A percentile compares a stretch with the other conserved stretches of the same genome.
These are phyloP conservation scores for Brassica incana DNA, from an alignment of 345 rosid genomes.

Conservation along the genomic window DNA sequence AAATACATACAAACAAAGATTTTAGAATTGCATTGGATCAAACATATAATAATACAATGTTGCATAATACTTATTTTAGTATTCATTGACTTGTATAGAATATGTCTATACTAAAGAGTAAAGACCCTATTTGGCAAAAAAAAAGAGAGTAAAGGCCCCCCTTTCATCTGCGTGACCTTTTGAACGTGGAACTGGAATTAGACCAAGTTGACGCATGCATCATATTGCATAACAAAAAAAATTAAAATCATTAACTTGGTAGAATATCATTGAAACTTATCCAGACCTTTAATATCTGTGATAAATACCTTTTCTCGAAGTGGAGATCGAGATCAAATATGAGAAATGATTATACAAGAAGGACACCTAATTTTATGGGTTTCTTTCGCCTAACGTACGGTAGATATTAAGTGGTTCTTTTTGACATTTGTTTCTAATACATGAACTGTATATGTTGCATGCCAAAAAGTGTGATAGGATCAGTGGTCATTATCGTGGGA, in stretches of 20 bases:
- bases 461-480: slow-evolving; percentile 64
- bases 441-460: background rate
- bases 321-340: background rate
- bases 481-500: slow-evolving; percentile 60
- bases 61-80: background rate
- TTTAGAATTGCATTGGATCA: background rate
- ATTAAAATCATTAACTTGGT: background rate
- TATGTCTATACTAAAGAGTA: slow-evolving; percentile 9
- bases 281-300: background rate
- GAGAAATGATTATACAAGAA: background rate
- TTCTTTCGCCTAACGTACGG: background rate
- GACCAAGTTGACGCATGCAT: slow-evolving; percentile 3
- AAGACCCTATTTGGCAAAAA: background rate
- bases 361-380: background rate
- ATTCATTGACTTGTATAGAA: background rate
- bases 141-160: too few species aligned
- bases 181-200: background rate
- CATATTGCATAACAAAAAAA: background rate
- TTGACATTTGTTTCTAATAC: slow-evolving; percentile 5
- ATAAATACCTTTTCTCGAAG: background rate
- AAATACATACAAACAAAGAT: slow-evolving; percentile 4
- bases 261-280: background rate
- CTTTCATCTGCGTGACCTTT: slow-evolving; percentile 1
- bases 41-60: slow-evolving; percentile 8
- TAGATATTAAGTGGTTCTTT: slow-evolving; percentile 13